Evolutionary conservation across 1,284 basidiomycete genomes (phyloP), one percentile per base, ranked within the genome.

Genomic region (Erythrobasidium hasegawianum): DNA sequence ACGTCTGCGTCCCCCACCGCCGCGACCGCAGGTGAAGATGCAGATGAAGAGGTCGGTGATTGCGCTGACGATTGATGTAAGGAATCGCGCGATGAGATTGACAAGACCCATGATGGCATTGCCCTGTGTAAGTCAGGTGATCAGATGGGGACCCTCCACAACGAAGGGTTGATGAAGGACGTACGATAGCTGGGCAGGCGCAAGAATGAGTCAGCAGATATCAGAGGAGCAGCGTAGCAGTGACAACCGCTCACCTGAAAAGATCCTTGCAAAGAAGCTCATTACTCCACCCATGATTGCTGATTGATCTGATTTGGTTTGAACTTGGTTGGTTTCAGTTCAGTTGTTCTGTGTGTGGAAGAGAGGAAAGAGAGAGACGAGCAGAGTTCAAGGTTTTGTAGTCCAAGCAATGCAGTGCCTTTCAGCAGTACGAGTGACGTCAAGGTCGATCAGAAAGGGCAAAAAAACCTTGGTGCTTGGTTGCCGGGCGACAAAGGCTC

Each of bases 21-120:
- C 59, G 4, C 26, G 14, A 22, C 59, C 59, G 52, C 59, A 61
- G 41, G 59, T 61, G 55, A 64, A 64, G 16, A 64, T 33, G 54
- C 61, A 64, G 18, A 54, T 38, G 29, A 64, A 27, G 14, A 64
- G 43, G 18, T 55, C 52, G 33, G 61, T 64, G 54, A 64, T 64
- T 8, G 61, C 61, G 14, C n/a, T 22, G 49, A 69, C 55, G 57
- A 69, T 66, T 33, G 64, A 58, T 24, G 38, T 62, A 16, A 62
- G 27, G 58, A 69, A 66, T 18, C 62, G 40, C 2, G 49, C 68
- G 18, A 69, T 66, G 1, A 61, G 24, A 22, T 20, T 49, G 55
- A 69, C 47, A 47, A 69, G 40, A 13, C 43, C 33, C 58, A 61
- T 69, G 52, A 69, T 56, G n/a, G 24, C 62, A 26, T 59, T 58